Evolutionary conservation across 495 filamentous ascomycete species (phyloP).

Genomic region (Aspergillus diversus): DNA sequence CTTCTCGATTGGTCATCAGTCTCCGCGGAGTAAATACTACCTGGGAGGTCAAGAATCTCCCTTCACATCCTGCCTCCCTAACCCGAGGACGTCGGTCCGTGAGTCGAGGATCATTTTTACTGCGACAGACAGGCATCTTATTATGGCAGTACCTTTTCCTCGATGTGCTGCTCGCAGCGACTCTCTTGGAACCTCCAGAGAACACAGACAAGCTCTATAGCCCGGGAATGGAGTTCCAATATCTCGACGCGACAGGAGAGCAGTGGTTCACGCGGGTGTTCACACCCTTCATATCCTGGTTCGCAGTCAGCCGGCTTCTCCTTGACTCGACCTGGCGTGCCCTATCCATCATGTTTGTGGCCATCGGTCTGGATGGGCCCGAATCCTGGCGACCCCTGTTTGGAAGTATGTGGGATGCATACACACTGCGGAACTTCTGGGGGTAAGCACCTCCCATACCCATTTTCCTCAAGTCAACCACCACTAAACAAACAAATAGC

Average conservation of each 20-base stretch:
- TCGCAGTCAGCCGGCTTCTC: neutral
- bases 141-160: neutral
- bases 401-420: conserved; percentile 32
- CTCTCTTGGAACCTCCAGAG: neutral
- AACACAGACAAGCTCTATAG: neutral
- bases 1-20: neutral
- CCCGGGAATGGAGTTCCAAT: neutral
- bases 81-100: neutral
- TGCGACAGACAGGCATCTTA: neutral
- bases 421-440: conserved; percentile 32
- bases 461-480: neutral
- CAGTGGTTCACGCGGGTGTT: neutral
- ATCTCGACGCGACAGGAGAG: neutral
- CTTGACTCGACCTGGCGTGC: neutral
- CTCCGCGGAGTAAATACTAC: neutral
- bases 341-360: conserved; percentile 11
- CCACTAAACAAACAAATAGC: conserved; percentile 15
- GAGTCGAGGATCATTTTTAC: neutral
- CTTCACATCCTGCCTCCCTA: neutral
- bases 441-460: conserved; percentile 20
- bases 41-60: neutral
- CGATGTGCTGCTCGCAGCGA: neutral
- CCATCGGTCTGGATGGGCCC: neutral
- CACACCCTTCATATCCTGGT: neutral
- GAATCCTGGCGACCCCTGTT: conserved; percentile 36